Evolutionary conservation across 352 stramenopile species (phyloP).

Genomic region (Detonula confervacea): DNA sequence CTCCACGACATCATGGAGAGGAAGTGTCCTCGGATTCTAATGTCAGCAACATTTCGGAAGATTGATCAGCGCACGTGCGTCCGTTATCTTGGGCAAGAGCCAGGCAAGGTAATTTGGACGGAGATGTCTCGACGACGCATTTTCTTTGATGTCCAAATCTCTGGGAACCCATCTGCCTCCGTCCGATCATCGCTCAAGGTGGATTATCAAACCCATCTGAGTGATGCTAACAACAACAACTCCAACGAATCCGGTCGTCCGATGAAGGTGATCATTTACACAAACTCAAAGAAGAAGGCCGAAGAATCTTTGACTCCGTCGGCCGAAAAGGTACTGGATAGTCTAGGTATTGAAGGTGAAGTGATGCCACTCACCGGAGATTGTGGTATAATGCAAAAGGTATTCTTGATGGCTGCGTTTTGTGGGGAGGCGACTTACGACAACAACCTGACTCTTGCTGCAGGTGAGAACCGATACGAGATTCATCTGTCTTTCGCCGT

Average conservation of each 20-base stretch:
- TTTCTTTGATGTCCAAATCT: neutral
- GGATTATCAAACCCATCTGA: too few species aligned
- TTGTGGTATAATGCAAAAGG: neutral
- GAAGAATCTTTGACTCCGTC: neutral
- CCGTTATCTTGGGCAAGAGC: neutral
- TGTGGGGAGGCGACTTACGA: too few species aligned
- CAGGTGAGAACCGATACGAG: neutral
- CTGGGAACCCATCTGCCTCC: too few species aligned
- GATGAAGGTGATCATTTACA: neutral
- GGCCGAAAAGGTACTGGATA: neutral
- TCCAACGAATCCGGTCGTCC: neutral
- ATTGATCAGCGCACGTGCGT: neutral
- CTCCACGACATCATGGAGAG: neutral
- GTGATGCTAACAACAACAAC: neutral
- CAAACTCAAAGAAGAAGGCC: neutral
- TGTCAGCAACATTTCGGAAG: neutral
- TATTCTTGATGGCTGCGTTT: neutral
- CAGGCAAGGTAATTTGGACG: neutral
- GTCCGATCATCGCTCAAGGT: too few species aligned
- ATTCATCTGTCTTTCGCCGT: neutral
- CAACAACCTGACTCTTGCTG: too few species aligned
- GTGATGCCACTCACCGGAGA: neutral
- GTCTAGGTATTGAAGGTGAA: neutral
- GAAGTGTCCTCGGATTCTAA: neutral
- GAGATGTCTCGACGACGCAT: too few species aligned